A percentile compares a stretch with the other conserved stretches of the same genome.
Evolutionary conservation across 2,329 filamentous ascomycete genomes (phyloP).

Genomic region (Colletotrichum acutatum): DNA sequence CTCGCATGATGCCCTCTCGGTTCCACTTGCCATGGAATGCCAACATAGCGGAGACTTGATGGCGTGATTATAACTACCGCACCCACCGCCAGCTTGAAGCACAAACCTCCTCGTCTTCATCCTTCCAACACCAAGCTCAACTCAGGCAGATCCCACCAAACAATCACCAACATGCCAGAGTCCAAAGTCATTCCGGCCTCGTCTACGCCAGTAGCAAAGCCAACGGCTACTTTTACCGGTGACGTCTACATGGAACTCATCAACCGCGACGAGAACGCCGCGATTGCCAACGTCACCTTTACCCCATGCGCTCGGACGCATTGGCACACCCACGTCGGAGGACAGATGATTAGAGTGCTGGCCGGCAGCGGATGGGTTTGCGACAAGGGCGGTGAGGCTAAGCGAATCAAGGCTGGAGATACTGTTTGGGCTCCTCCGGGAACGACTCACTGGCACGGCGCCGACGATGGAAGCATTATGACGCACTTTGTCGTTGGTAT

Average conservation of each 20-base stretch:
- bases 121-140: not conserved
- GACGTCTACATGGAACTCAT: slow-evolving; percentile 12
- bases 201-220: not conserved
- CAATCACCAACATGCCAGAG: not conserved
- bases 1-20: not conserved
- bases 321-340: slow-evolving; percentile 57
- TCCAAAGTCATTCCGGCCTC: not conserved
- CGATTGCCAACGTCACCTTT: slow-evolving; percentile 49
- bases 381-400: slow-evolving; percentile 50
- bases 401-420: slow-evolving; percentile 51
- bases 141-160: not conserved
- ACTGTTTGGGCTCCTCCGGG: slow-evolving; percentile 52
- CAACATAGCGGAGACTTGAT: not conserved
- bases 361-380: slow-evolving; percentile 55
- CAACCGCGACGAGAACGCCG: not conserved
- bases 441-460: slow-evolving; percentile 57
- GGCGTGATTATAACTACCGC: not conserved
- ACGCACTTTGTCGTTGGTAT: slow-evolving; percentile 50
- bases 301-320: slow-evolving; percentile 54
- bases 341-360: slow-evolving; percentile 53
- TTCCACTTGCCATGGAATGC: not conserved
- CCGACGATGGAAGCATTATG: slow-evolving; percentile 52
- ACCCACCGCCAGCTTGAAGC: not conserved
- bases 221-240: slow-evolving; percentile 9
- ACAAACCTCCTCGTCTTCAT: not conserved